Conservation (phyloP, 306 rosid genomes). For the Cercis canadensis region DNA sequence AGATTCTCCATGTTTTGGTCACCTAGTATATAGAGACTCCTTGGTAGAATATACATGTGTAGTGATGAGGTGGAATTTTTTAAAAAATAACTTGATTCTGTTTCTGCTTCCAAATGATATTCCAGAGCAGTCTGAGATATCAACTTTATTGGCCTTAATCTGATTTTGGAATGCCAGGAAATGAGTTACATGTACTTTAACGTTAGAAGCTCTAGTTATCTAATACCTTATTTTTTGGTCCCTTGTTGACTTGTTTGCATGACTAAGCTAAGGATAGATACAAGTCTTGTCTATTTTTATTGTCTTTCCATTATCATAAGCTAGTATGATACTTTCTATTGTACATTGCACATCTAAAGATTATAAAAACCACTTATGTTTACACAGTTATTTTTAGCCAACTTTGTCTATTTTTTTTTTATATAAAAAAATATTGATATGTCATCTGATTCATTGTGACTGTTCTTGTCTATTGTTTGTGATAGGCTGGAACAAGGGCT, state of each 20-base stretch:
- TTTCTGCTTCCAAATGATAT: slow-evolving; percentile 22
- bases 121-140: slow-evolving; percentile 10
- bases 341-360: background rate
- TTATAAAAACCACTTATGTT: background rate
- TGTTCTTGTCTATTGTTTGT: slow-evolving; percentile 29
- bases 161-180: slow-evolving; percentile 24
- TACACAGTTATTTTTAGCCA: slow-evolving; percentile 10
- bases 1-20: slow-evolving; percentile 8
- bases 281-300: background rate
- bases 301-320: slow-evolving; percentile 19
- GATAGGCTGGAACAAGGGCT: slow-evolving; percentile 74
- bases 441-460: slow-evolving; percentile 24
- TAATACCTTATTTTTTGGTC: slow-evolving; percentile 13
- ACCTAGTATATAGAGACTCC: background rate
- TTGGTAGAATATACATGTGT: slow-evolving; percentile 18
- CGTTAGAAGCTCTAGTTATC: slow-evolving; percentile 12
- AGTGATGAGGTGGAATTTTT: slow-evolving; percentile 14
- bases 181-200: slow-evolving; percentile 6
- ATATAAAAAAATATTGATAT: background rate
- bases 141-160: slow-evolving; percentile 12
- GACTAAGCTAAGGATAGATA: slow-evolving; percentile 16
- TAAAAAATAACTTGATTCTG: slow-evolving; percentile 7
- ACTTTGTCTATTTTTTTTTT: background rate
- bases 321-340: background rate
- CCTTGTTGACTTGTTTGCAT: slow-evolving; percentile 15